These are phyloP conservation scores for Blastobotrys aristatus DNA, from an alignment of 1,139 yeast species.

Conservation along the genomic window DNA sequence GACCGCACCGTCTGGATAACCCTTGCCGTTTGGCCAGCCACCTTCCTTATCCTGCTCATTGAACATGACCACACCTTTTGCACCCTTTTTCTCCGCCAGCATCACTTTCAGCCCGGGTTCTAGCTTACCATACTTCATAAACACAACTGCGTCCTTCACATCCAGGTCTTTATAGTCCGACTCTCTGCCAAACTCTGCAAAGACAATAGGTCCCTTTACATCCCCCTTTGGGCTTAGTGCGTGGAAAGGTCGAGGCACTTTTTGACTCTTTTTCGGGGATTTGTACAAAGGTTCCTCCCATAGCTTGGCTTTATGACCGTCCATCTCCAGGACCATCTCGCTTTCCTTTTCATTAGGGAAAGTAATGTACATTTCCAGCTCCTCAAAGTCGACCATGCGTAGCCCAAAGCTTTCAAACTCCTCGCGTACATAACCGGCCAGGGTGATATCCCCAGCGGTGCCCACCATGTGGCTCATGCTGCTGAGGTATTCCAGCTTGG, in stretches of 20 bases:
- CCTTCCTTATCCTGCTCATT: slow-evolving; percentile 37
- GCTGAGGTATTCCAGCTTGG: slow-evolving; percentile 68
- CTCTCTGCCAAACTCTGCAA: slow-evolving; percentile 60
- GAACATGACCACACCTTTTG: slow-evolving; percentile 53
- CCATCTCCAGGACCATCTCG: slow-evolving; percentile 25
- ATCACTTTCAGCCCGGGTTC: slow-evolving; percentile 49
- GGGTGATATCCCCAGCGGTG: slow-evolving; percentile 71
- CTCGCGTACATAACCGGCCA: slow-evolving; percentile 59
- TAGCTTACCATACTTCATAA: slow-evolving; percentile 58
- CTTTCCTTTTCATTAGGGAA: slow-evolving; percentile 42
- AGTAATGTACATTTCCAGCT: slow-evolving; percentile 53
- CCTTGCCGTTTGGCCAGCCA: slow-evolving; percentile 35
- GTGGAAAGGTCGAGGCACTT: slow-evolving; percentile 47
- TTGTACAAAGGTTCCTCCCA: slow-evolving; percentile 28
- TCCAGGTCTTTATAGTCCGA: slow-evolving; percentile 46
- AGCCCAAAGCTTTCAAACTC: slow-evolving; percentile 57
- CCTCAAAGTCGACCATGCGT: slow-evolving; percentile 42
- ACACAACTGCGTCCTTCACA: slow-evolving; percentile 44
- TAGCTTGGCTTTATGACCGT: slow-evolving; percentile 28
- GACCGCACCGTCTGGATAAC: slow-evolving; percentile 42
- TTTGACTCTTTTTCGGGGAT: slow-evolving; percentile 23
- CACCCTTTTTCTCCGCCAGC: slow-evolving; percentile 49
- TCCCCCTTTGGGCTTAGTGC: slow-evolving; percentile 63
- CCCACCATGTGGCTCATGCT: slow-evolving; percentile 88
- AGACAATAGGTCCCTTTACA: slow-evolving; percentile 49